phyloP scores from a whole-genome alignment of 306 rosid species.

The Pueraria montana region DNA sequence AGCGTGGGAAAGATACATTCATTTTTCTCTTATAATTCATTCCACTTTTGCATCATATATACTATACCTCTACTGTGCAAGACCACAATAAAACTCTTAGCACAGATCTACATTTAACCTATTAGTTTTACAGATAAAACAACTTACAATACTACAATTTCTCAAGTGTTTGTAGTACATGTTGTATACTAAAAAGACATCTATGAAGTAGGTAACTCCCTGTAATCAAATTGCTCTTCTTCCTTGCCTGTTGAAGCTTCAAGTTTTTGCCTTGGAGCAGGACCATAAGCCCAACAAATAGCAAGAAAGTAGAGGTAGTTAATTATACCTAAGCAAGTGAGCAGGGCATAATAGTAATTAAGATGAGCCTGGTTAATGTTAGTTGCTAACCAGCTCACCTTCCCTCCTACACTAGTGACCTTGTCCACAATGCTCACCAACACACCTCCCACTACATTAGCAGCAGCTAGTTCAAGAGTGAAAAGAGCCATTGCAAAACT shows the following conservation, averaged over 20 bases:
- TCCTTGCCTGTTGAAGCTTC: constrained; percentile 41
- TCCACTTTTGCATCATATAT: background rate
- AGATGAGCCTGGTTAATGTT: constrained; percentile 62
- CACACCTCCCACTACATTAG: constrained; percentile 40
- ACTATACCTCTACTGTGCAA: background rate
- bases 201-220: constrained; percentile 52
- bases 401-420: constrained; percentile 51
- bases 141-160: background rate
- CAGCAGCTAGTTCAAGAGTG: constrained; percentile 51
- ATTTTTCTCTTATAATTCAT: no score
- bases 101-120: background rate
- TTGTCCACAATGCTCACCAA: constrained; percentile 52
- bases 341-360: constrained; percentile 55
- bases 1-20: no score
- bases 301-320: constrained; percentile 57
- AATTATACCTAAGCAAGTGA: constrained; percentile 44
- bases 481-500: constrained; percentile 61
- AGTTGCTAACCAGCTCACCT: constrained; percentile 61
- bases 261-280: constrained; percentile 16
- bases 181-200: background rate
- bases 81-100: background rate
- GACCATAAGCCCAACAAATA: constrained; percentile 55
- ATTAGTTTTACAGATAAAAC: background rate
- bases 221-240: constrained; percentile 48
- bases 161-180: background rate